phyloP scores from a whole-genome alignment of 2,329 filamentous ascomycete species.

The Penicillium sp. region DNA sequence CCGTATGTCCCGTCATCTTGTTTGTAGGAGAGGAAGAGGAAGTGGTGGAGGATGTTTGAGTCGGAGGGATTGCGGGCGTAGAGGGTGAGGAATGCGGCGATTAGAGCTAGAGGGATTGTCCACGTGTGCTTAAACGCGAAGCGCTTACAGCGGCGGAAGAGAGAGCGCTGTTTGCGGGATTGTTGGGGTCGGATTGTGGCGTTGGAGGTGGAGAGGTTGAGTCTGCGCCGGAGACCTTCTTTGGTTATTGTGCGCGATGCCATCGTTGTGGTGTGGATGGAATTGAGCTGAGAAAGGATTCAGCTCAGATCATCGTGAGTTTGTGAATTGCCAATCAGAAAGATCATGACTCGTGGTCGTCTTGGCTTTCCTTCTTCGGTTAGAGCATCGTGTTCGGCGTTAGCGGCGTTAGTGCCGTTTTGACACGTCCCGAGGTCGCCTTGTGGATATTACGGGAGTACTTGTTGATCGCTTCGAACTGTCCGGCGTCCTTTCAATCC shows the following conservation, averaged over 20 bases:
- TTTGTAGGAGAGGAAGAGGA: constrained; percentile 87
- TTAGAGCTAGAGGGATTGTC: constrained; percentile 68
- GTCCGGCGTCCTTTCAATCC: too few species aligned
- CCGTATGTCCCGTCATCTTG: constrained; percentile 70
- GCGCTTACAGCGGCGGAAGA: constrained; percentile 33
- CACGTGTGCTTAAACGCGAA: constrained; percentile 54
- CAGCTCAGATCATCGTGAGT: background rate
- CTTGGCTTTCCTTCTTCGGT: background rate
- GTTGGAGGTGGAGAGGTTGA: background rate
- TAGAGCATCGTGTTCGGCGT: background rate
- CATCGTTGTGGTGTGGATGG: background rate
- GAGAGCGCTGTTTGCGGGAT: background rate
- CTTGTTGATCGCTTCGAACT: too few species aligned
- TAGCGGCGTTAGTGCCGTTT: too few species aligned
- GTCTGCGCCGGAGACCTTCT: background rate
- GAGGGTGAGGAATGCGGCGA: constrained; percentile 61
- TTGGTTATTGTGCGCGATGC: background rate
- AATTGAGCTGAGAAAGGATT: background rate
- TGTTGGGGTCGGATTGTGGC: background rate
- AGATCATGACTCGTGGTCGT: background rate
- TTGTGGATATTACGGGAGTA: too few species aligned
- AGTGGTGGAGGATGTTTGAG: constrained; percentile 73
- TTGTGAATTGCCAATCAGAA: background rate
- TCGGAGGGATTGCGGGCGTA: constrained; percentile 74
- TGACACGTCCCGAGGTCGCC: too few species aligned